These are phyloP conservation scores for Phellopilus nigrolimitatus DNA, from an alignment of 1,284 basidiomycete species.

Conservation along the genomic window DNA sequence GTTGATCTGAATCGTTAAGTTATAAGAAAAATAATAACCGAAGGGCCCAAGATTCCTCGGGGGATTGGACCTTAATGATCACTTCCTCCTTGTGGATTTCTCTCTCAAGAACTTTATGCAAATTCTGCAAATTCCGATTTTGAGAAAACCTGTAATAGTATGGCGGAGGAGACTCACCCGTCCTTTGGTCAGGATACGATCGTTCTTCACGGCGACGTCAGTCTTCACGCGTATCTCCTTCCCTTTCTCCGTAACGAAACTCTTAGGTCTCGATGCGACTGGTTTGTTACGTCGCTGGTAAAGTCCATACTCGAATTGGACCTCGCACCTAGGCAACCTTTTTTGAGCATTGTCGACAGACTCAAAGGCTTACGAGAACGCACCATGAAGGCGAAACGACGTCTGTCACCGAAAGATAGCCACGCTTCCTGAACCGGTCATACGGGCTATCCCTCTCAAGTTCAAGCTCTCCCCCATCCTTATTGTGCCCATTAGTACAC, in stretches of 20 bases:
- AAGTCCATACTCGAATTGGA: slow-evolving; percentile 74
- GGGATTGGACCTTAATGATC: slow-evolving; percentile 40
- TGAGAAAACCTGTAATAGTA: slow-evolving; percentile 4
- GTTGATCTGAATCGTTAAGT: neutral
- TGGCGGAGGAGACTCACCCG: slow-evolving; percentile 38
- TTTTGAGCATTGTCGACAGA: slow-evolving; percentile 2
- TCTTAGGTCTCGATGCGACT: slow-evolving; percentile 48
- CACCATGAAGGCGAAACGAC: slow-evolving; percentile 3
- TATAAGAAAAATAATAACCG: slow-evolving; percentile 37
- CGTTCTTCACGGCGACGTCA: slow-evolving; percentile 53
- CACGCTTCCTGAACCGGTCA: slow-evolving; percentile 9
- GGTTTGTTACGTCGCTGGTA: slow-evolving; percentile 53
- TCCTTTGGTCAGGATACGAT: slow-evolving; percentile 55
- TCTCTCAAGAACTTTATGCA: slow-evolving; percentile 78
- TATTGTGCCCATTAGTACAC: slow-evolving; percentile 22
- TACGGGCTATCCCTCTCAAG: neutral
- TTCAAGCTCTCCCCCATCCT: neutral
- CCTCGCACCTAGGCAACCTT: slow-evolving; percentile 61
- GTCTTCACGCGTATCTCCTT: slow-evolving; percentile 63
- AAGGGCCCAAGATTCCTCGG: slow-evolving; percentile 72
- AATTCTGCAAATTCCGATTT: slow-evolving; percentile 36
- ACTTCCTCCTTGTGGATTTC: slow-evolving; percentile 65
- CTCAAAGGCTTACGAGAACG: slow-evolving; percentile 1
- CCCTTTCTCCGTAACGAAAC: slow-evolving; percentile 59
- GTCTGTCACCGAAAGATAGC: slow-evolving; percentile 15